Evolutionary conservation across 495 filamentous ascomycete species (phyloP).

Genomic region (Penicillium pancosmium): DNA sequence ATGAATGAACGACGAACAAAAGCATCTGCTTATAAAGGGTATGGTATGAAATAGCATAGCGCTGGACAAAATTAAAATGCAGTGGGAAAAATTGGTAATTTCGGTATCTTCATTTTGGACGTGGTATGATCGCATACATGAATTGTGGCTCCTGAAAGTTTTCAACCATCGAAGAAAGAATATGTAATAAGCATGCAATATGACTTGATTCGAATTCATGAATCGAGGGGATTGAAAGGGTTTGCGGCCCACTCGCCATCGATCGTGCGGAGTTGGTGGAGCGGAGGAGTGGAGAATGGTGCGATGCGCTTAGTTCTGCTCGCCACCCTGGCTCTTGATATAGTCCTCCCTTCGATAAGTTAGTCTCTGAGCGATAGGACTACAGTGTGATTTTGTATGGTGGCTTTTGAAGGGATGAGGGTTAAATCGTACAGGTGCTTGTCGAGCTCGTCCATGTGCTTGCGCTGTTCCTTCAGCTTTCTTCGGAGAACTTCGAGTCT

Average conservation of each 20-base stretch:
- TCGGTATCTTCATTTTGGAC: conserved; percentile 6
- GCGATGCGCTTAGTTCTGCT: conserved; percentile 64
- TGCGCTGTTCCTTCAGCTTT: conserved; percentile 73
- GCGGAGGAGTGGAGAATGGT: background rate
- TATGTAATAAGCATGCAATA: background rate
- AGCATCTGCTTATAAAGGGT: background rate
- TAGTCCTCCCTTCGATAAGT: conserved; percentile 62
- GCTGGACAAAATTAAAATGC: background rate
- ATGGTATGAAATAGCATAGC: background rate
- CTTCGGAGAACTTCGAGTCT: conserved; percentile 62
- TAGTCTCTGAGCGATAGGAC: background rate
- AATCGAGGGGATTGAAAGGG: background rate
- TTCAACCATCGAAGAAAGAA: background rate
- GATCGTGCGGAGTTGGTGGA: no score
- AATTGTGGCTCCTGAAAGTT: background rate
- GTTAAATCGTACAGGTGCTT: conserved; percentile 68
- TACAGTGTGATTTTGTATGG: background rate
- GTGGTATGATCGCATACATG: conserved; percentile 6
- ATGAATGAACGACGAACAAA: background rate
- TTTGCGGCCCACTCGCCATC: background rate
- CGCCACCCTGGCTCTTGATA: conserved; percentile 66
- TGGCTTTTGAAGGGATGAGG: background rate
- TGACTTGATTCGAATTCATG: background rate
- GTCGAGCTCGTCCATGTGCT: conserved; percentile 75
- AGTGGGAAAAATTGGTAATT: background rate